Base-by-base conservation (phyloP, 1,139 yeast genomes). In the Sugiyamaella grinbergsii region DNA sequence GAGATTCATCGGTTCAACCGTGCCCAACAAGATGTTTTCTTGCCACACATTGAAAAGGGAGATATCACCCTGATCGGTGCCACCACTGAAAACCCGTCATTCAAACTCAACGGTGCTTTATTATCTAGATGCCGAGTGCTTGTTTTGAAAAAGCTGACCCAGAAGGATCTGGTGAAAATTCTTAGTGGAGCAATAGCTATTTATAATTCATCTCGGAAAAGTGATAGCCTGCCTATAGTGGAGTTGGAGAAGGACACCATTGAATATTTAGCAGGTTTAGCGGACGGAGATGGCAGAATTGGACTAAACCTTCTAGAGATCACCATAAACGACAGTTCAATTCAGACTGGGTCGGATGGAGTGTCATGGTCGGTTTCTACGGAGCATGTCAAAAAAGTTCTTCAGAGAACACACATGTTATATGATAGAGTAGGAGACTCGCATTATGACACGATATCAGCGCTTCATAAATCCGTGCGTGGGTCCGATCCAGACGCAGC, bases 381-480 rank as follows among this genome's bases (percentile, higher is more conserved):
- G 4, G 42, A 23, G 10, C 45, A 70, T 32, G 68, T 85, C 53
- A 73, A 69, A 54, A 63, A 59, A 32, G 69, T 75, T 6, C 67
- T 75, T 50, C 71, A 71, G 55, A 76, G 75, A 58, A 78, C 80
- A 8, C 88, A 83, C 49, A 77, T 83, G 61, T 73, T 84, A 56
- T 91, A 93, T 63, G 98, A 94, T 65, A 75, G 88, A 47, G 83
- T 81, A 37, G 98, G 97, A 0, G 98, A 93, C 60, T 81, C 82
- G 3, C 98, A 93, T 66, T 94, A 93, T 67, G 99, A 93, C 65
- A 81, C 95, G 0, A 93, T 93, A 4, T 86, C 96, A 36, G 97
- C 97, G 1, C 84, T 94, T 58, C 98, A 93, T 70, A 93, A 93
- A 63, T 80, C 96, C 0, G 79, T 93, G 0, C 75, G 98, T 49